Conservation (phyloP, 148 eudicot genomes). For the Rhododendron ovatum region DNA sequence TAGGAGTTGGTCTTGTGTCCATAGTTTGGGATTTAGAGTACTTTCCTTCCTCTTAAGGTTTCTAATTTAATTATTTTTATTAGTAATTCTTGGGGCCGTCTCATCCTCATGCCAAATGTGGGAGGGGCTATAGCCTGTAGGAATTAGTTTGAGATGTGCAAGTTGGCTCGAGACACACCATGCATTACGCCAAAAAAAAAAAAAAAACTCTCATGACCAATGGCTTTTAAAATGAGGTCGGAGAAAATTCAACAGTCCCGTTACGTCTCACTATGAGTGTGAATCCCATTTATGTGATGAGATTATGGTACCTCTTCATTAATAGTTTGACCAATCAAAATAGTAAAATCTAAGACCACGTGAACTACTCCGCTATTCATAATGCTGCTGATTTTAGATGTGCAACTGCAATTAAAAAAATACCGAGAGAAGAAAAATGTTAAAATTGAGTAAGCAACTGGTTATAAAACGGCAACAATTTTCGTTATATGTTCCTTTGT, state of each 20-base stretch:
- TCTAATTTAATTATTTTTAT: too few species aligned
- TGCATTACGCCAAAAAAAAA: background rate
- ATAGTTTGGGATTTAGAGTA: background rate
- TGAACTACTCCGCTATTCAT: too few species aligned
- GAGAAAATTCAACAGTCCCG: background rate
- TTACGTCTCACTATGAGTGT: background rate
- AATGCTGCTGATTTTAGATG: too few species aligned
- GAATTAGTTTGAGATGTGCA: too few species aligned
- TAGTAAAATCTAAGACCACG: too few species aligned
- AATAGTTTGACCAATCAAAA: background rate
- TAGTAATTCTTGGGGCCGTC: rapidly evolving
- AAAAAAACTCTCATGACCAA: background rate
- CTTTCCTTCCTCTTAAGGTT: background rate
- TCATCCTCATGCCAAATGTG: background rate
- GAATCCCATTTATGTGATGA: background rate
- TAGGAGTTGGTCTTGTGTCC: background rate
- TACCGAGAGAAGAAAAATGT: background rate
- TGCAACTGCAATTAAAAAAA: too few species aligned
- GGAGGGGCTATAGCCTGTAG: too few species aligned
- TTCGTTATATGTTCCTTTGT: background rate
- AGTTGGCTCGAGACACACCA: background rate
- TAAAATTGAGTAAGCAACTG: background rate
- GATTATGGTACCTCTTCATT: background rate
- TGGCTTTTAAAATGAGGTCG: background rate
- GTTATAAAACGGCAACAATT: background rate